phyloP scores from a whole-genome alignment of 2,329 filamentous ascomycete genomes.

The Neofusicoccum umdonicola region DNA sequence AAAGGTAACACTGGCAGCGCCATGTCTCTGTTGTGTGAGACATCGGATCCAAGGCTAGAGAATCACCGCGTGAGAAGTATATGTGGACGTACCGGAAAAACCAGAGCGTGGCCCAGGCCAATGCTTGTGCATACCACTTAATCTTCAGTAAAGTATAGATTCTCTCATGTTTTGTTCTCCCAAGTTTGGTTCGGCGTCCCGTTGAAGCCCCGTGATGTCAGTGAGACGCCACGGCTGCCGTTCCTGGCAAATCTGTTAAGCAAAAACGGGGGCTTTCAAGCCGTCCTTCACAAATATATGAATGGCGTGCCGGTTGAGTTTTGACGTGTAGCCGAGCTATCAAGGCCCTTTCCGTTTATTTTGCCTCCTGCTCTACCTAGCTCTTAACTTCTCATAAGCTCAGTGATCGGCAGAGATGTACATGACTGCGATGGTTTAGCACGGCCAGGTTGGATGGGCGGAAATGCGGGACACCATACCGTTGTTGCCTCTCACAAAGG shows the following conservation, averaged over 20 bases:
- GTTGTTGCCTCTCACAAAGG: slow-evolving; percentile 94
- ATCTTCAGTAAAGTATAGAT: too few relatives aligned
- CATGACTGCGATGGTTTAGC: slow-evolving; percentile 21
- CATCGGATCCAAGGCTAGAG: background rate
- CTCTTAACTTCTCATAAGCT: background rate
- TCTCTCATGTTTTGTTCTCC: too few relatives aligned
- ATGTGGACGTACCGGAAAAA: too few relatives aligned
- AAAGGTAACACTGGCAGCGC: too few relatives aligned
- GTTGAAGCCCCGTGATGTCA: too few relatives aligned
- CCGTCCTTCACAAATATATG: background rate
- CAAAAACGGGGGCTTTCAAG: background rate
- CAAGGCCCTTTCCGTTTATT: background rate
- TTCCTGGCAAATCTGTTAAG: background rate
- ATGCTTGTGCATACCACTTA: too few relatives aligned
- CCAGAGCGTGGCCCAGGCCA: too few relatives aligned
- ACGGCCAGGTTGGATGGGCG: background rate
- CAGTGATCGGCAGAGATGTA: slow-evolving; percentile 26
- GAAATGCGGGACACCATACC: slow-evolving; percentile 52
- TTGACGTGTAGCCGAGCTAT: background rate
- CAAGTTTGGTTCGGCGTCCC: too few relatives aligned
- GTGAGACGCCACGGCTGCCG: background rate
- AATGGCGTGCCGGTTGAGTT: background rate
- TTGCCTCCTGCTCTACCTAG: background rate
- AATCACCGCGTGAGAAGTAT: too few relatives aligned
- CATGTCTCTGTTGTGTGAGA: background rate